These are phyloP conservation scores for Saccharomyces hybrid DNA, from an alignment of 1,139 yeast species.

Conservation along the genomic window DNA sequence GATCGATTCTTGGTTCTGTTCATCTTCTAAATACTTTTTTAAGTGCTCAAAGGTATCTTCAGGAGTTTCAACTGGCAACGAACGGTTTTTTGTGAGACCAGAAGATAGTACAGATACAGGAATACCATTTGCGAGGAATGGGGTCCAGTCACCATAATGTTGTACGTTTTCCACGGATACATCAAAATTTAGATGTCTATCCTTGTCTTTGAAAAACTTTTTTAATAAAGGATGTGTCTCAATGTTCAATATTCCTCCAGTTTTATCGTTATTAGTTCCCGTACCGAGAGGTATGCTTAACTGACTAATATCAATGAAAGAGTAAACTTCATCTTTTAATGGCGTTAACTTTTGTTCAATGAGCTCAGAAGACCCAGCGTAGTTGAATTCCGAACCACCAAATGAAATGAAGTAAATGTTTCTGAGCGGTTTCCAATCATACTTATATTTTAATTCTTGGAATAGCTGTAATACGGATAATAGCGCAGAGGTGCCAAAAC, in stretches of 20 bases:
- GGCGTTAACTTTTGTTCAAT: conserved; percentile 50
- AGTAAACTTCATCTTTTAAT: conserved; percentile 54
- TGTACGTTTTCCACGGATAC: conserved; percentile 31
- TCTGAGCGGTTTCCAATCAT: conserved; percentile 79
- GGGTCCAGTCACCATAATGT: conserved; percentile 58
- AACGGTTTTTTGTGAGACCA: conserved; percentile 36
- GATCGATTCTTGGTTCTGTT: conserved; percentile 43
- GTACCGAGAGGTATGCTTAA: conserved; percentile 44
- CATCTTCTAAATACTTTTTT: conserved; percentile 34
- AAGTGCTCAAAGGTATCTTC: conserved; percentile 61
- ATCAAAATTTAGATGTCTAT: background rate
- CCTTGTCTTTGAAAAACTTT: conserved; percentile 25
- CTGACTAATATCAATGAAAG: conserved; percentile 59
- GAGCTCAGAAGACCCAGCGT: conserved; percentile 82
- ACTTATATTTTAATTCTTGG: conserved; percentile 55
- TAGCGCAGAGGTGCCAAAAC: conserved; percentile 68
- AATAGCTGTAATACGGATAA: conserved; percentile 67
- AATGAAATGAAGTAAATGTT: conserved; percentile 78
- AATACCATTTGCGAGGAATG: conserved; percentile 48
- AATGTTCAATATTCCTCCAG: conserved; percentile 36
- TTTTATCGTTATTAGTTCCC: conserved; percentile 38
- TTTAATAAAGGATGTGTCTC: conserved; percentile 63
- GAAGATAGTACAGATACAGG: conserved; percentile 44
- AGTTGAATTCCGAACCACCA: conserved; percentile 76
- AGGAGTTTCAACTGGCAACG: conserved; percentile 57